Evolutionary conservation across 2,329 filamentous ascomycete species (phyloP).

Genomic region (Arachnopeziza araneosa): DNA sequence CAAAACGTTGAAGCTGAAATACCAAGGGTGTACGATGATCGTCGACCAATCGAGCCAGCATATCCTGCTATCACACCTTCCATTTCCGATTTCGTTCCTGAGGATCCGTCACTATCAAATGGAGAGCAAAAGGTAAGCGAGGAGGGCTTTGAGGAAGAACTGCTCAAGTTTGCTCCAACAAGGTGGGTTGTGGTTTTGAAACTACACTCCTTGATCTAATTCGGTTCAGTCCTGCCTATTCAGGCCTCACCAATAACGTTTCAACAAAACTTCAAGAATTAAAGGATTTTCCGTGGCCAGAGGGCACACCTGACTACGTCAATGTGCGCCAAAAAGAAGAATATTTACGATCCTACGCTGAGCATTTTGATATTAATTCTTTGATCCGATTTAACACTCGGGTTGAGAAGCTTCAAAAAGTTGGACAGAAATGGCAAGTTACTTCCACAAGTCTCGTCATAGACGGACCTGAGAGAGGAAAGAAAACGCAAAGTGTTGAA

Average conservation of each 20-base stretch:
- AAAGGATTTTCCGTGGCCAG: constrained; percentile 22
- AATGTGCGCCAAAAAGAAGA: constrained; percentile 18
- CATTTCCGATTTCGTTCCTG: constrained; percentile 13
- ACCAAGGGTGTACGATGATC: constrained; percentile 22
- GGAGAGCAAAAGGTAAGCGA: background rate
- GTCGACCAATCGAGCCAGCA: constrained; percentile 17
- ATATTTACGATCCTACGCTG: constrained; percentile 20
- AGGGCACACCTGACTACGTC: constrained; percentile 22
- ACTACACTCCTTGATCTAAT: background rate
- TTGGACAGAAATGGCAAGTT: constrained; percentile 17
- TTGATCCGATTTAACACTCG: constrained; percentile 20
- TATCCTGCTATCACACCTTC: constrained; percentile 23
- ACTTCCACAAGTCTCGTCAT: constrained; percentile 10
- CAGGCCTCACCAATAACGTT: constrained; percentile 24
- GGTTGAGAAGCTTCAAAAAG: constrained; percentile 22
- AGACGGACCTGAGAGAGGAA: constrained; percentile 4
- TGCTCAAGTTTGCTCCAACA: constrained; percentile 22
- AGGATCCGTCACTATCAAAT: background rate
- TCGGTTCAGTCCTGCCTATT: constrained; percentile 8
- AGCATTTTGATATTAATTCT: constrained; percentile 13
- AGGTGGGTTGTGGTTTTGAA: constrained; percentile 11
- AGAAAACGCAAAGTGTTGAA: constrained; percentile 4
- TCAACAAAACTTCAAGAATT: constrained; percentile 21
- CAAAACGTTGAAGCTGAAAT: background rate
- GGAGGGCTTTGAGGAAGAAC: constrained; percentile 4